Percentiles rank a stretch among this genome's conserved stretches.
Conservation (phyloP, 805 yeast genomes). For the Wickerhamiella azyma region DNA sequence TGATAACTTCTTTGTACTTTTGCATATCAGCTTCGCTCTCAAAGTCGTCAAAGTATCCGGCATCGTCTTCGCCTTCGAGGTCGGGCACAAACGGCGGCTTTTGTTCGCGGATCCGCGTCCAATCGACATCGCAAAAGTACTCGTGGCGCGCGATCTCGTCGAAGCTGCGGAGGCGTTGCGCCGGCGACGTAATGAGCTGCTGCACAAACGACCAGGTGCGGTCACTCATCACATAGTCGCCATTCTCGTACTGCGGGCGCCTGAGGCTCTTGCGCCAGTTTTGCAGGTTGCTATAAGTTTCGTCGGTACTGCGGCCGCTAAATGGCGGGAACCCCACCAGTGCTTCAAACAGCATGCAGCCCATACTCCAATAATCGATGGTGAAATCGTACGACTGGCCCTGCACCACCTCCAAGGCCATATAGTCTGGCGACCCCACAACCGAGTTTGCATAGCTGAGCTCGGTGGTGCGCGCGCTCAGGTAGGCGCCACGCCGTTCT, state of each 20-base stretch:
- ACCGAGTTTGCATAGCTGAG: constrained; percentile 84
- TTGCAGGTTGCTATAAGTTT: constrained; percentile 84
- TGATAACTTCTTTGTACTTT: constrained; percentile 92
- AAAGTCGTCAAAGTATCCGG: constrained; percentile 97
- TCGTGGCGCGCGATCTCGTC: constrained; percentile 67
- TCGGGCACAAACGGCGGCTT: constrained; percentile 96
- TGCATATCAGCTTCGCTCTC: constrained; percentile 95
- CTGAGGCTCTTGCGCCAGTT: constrained; percentile 81
- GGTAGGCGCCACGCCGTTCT: constrained; percentile 79
- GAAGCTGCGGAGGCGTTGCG: constrained; percentile 59
- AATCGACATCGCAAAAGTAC: constrained; percentile 75
- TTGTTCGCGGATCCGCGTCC: constrained; percentile 51
- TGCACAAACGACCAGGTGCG: constrained; percentile 88
- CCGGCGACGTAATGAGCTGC: constrained; percentile 66
- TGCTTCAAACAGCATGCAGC: constrained; percentile 93
- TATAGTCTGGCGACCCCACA: constrained; percentile 97
- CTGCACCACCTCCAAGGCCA: constrained; percentile 95
- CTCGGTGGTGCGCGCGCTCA: constrained; percentile 56
- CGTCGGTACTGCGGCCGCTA: constrained; percentile 85
- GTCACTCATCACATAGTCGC: constrained; percentile 84
- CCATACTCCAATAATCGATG: constrained; percentile 97
- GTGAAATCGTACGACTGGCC: constrained; percentile 91
- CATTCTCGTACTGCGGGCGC: constrained; percentile 85
- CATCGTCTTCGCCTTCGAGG: constrained; percentile 91
- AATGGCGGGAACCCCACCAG: constrained; percentile 96